Evolutionary conservation across 2,329 filamentous ascomycete species (phyloP).

Genomic region (Penicillium sp.): DNA sequence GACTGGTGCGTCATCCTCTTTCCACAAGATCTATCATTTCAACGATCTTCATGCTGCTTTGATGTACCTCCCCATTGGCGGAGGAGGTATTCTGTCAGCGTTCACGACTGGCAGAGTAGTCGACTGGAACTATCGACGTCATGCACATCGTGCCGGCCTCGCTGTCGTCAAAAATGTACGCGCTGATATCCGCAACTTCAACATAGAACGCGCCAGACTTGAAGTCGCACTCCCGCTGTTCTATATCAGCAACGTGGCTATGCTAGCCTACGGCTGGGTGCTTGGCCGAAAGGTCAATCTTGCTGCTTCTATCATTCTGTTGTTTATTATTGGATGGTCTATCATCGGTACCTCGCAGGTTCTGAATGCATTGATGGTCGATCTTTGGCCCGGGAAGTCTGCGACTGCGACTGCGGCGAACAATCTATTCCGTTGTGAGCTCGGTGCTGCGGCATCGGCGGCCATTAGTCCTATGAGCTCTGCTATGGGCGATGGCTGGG

Average conservation of each 20-base stretch:
- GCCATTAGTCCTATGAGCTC: conserved; percentile 41
- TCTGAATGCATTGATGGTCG: conserved; percentile 47
- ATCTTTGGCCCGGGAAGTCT: conserved; percentile 39
- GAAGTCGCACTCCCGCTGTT: conserved; percentile 36
- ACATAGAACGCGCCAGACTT: conserved; percentile 46
- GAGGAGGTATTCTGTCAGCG: conserved; percentile 20
- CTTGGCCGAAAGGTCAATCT: conserved; percentile 32
- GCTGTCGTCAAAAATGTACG: conserved; percentile 54
- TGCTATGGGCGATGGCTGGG: conserved; percentile 43
- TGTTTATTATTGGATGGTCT: conserved; percentile 37
- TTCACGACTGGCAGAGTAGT: conserved; percentile 55
- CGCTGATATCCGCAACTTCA: conserved; percentile 42
- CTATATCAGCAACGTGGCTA: conserved; percentile 24
- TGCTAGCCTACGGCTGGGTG: conserved; percentile 41
- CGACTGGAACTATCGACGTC: conserved; percentile 71
- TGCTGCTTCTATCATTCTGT: conserved; percentile 33
- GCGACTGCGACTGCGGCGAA: conserved; percentile 44
- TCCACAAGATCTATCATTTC: conserved; percentile 48
- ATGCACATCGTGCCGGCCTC: conserved; percentile 62
- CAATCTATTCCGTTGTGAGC: conserved; percentile 42
- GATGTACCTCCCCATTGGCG: conserved; percentile 34
- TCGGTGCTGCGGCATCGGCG: conserved; percentile 42
- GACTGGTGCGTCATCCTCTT: conserved; percentile 48
- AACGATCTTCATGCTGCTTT: conserved; percentile 49
- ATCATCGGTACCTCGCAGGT: conserved; percentile 40